Percentiles rank a stretch among this genome's conserved stretches.
These are phyloP conservation scores for Phytophthora nicotianae DNA, from an alignment of 352 stramenopile species.

Conservation along the genomic window DNA sequence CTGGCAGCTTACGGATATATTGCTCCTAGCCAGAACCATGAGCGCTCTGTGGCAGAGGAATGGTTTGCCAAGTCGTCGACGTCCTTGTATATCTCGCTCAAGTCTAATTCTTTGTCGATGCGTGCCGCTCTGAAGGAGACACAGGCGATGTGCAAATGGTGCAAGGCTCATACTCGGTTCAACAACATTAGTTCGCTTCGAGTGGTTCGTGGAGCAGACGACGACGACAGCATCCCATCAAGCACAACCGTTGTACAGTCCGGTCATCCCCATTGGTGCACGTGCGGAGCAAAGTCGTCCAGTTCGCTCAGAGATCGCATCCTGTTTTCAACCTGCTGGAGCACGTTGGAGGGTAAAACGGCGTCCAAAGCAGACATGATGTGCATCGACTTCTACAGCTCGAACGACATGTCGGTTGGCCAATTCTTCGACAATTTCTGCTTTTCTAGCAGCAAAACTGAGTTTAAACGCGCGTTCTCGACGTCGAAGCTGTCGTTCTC, in stretches of 20 bases:
- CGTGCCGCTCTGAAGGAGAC: conserved; percentile 81
- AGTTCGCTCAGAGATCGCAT: conserved; percentile 68
- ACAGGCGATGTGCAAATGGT: conserved; percentile 84
- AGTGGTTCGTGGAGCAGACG: conserved; percentile 34
- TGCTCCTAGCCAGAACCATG: conserved; percentile 48
- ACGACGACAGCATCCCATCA: conserved; percentile 18
- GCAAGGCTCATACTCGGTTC: conserved; percentile 80
- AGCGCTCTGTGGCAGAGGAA: conserved; percentile 77
- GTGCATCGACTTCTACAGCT: conserved; percentile 89
- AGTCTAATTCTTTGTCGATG: conserved; percentile 88
- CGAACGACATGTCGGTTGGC: conserved; percentile 82
- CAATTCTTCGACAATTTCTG: conserved; percentile 86
- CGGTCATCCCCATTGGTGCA: conserved; percentile 49
- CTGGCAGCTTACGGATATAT: conserved; percentile 68
- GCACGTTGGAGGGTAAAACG: conserved; percentile 69
- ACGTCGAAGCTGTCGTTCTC: conserved; percentile 86
- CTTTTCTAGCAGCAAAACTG: conserved; percentile 65
- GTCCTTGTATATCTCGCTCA: conserved; percentile 85
- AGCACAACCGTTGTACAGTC: conserved; percentile 39
- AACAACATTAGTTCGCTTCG: conserved; percentile 87
- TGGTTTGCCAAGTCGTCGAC: conserved; percentile 83
- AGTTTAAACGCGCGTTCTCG: conserved; percentile 82
- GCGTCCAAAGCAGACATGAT: conserved; percentile 88
- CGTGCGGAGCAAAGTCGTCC: conserved; percentile 67
- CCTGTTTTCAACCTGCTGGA: conserved; percentile 88